phyloP scores from a whole-genome alignment of 108 stramenopile genomes.

The Skeletonema menzelii region DNA sequence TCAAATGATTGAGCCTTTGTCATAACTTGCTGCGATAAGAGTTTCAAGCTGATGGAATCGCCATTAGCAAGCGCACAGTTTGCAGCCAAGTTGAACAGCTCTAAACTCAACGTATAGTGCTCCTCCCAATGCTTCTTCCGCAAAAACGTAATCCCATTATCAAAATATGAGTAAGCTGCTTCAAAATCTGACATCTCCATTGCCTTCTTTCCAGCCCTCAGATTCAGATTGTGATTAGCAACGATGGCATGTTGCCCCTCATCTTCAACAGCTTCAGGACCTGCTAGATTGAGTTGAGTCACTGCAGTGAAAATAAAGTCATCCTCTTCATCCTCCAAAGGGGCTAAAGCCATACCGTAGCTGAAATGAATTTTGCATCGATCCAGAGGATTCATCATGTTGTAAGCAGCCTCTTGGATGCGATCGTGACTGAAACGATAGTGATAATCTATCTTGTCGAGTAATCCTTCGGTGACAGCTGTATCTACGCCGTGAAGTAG shows the following conservation, averaged over 20 bases:
- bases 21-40: constrained; percentile 4
- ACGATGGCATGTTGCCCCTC: neutral
- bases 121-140: neutral
- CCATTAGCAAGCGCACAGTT: constrained; percentile 1
- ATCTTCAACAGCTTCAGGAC: neutral
- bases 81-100: neutral
- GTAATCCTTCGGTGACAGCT: constrained; percentile 1
- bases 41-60: neutral
- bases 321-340: neutral
- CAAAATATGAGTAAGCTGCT: neutral
- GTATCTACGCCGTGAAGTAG: neutral
- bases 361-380: constrained; percentile 1
- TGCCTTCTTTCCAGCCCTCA: neutral
- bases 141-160: neutral
- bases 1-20: constrained; percentile 1
- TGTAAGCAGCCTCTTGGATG: neutral
- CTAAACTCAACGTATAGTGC: neutral
- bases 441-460: neutral
- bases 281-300: constrained; percentile 1
- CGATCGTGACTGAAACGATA: constrained; percentile 3
- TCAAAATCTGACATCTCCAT: neutral
- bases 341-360: constrained; percentile 7
- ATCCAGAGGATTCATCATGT: neutral
- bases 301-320: neutral
- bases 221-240: neutral